Base-by-base conservation (phyloP, 495 filamentous ascomycete genomes). In the Lophium mytilinum region DNA sequence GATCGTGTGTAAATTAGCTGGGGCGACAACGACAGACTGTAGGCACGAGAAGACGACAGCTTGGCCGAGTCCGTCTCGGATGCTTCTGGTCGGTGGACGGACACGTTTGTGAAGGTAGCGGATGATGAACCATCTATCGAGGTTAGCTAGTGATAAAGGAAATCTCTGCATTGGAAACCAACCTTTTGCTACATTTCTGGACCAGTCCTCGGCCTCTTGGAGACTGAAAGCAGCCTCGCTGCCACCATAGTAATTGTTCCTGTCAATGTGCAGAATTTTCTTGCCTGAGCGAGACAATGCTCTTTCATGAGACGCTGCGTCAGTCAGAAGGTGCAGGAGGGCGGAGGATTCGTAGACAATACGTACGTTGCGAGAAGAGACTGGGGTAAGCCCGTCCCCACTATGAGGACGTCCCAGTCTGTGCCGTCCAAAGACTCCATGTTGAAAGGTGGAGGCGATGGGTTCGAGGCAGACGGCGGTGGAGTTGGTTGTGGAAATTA, bases 311-410 rank as follows among this genome's bases (percentile, higher is more conserved):
- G 66, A 65, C 71, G 72, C 80, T 83, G 67, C 64, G 79, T 84
- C 78, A 83, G 79, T 88, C 81, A 87, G 84, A 75, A 43, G 59
- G 59, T 45, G 77, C 48, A 57, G 54, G 33, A 68, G 58, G 40
- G 58, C 43, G 54, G 33, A 60, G 45, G 39, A 53, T 52, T 56
- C 56, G 30, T 30, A 47, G 50, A 42, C 48, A 33, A 57, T 50
- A 72, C 87, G 78, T 81, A 98, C 93, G 96, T 76, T 59, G 93
- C 92, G 61, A 98, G 81, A 52, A 98, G 83, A 43, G 91, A 96
- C 70, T 96, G 88, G 62, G 83, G 79, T 60, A 97, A 70, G 48
- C 90, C 93, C 50, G 93, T 98, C 60, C 94, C 94, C 58, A 82
- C 80, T 60, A 98, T 89, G 55, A 93, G 76, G 63, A 94, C 83